A percentile compares a stretch with the other conserved stretches of the same genome.
phyloP scores from a whole-genome alignment of 73 alveolate species.

The Tetrahymena thermophila region DNA sequence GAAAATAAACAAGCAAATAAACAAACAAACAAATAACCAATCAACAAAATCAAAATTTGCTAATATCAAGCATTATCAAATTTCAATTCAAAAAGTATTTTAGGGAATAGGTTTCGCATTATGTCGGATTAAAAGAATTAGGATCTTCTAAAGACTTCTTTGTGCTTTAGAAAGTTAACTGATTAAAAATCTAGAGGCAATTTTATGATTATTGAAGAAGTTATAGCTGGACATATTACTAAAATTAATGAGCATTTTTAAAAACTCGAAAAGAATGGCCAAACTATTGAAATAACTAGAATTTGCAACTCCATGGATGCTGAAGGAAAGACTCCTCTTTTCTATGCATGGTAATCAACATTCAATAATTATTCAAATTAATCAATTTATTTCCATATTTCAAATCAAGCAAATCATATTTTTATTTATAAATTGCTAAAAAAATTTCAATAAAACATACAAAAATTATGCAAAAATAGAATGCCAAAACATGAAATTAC shows the following conservation, averaged over 20 bases:
- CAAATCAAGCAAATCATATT: neutral
- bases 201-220: neutral
- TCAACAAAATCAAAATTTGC: neutral
- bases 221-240: neutral
- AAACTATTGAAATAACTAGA: neutral
- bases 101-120: neutral
- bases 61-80: neutral
- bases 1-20: too few relatives aligned
- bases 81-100: too few relatives aligned
- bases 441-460: too few relatives aligned
- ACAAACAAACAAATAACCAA: neutral
- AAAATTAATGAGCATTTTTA: neutral
- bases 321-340: constrained; percentile 44
- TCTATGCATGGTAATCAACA: constrained; percentile 30
- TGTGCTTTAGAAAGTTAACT: neutral
- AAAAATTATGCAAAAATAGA: too few relatives aligned
- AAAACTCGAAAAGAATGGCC: neutral
- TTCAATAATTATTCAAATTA: neutral
- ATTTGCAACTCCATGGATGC: constrained; percentile 22
- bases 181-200: neutral
- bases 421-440: too few relatives aligned
- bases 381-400: too few relatives aligned
- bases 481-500: too few relatives aligned
- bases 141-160: neutral
- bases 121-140: neutral